These are phyloP conservation scores for Aquilaria agallochum DNA, from an alignment of 441 rosid species.

Conservation along the genomic window DNA sequence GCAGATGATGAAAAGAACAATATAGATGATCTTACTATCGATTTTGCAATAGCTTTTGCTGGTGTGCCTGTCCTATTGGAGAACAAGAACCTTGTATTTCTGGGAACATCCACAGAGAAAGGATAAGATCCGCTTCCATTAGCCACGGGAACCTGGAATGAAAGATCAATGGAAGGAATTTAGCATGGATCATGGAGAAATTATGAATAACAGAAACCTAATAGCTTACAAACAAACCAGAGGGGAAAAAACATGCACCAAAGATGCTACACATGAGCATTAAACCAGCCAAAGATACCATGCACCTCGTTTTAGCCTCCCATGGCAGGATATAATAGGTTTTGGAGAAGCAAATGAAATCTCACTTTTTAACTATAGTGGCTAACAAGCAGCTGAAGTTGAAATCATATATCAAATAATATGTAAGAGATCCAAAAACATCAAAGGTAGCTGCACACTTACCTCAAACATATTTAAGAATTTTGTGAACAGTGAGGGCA, in stretches of 20 bases:
- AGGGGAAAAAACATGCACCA: slow-evolving; percentile 7
- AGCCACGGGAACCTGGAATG: slow-evolving; percentile 92
- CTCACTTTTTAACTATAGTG: too few relatives aligned
- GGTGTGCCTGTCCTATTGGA: slow-evolving; percentile 83
- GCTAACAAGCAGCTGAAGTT: too few relatives aligned
- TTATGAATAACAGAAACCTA: slow-evolving; percentile 5
- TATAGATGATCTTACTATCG: slow-evolving; percentile 64
- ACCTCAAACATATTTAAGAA: slow-evolving; percentile 99
- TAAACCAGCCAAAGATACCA: slow-evolving; percentile 8
- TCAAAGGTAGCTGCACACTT: slow-evolving; percentile 22
- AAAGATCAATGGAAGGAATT: slow-evolving; percentile 18
- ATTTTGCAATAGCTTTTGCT: slow-evolving; percentile 87
- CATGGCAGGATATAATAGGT: too few relatives aligned
- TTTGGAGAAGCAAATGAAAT: too few relatives aligned
- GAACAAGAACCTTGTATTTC: slow-evolving; percentile 93
- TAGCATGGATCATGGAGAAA: slow-evolving; percentile 14
- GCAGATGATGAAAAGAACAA: slow-evolving; percentile 10
- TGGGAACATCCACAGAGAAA: slow-evolving; percentile 90
- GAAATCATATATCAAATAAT: too few relatives aligned
- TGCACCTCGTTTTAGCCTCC: neutral
- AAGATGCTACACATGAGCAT: slow-evolving; percentile 8
- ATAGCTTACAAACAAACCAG: neutral
- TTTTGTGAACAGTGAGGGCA: slow-evolving; percentile 76
- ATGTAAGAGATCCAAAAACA: too few relatives aligned
- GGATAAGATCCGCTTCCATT: slow-evolving; percentile 98